phyloP scores from a whole-genome alignment of 2,329 filamentous ascomycete genomes.

The Fragosphaeria purpurea region DNA sequence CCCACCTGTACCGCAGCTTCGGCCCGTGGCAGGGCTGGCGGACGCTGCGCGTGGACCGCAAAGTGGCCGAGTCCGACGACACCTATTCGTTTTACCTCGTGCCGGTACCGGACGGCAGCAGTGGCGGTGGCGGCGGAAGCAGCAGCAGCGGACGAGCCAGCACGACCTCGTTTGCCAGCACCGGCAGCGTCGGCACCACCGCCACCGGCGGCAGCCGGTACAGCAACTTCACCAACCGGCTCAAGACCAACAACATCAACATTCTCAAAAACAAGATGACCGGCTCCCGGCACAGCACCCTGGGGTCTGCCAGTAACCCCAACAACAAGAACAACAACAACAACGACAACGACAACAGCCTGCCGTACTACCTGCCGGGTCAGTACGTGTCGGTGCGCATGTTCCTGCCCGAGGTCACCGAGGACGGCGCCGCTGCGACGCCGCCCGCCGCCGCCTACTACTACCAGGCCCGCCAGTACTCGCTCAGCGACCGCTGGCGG shows the following conservation, averaged over 20 bases:
- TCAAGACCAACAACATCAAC: constrained; percentile 6
- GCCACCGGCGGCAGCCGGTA: constrained; percentile 4
- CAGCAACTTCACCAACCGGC: constrained; percentile 3
- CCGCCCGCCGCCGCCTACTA: constrained; percentile 26
- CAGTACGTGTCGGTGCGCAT: constrained; percentile 61
- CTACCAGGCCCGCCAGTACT: constrained; percentile 62
- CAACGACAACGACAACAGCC: constrained; percentile 37
- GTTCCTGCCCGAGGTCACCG: constrained; percentile 32
- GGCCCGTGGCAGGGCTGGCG: constrained; percentile 58
- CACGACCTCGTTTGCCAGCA: neutral
- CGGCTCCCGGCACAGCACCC: neutral
- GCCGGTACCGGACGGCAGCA: constrained; percentile 28
- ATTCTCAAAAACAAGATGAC: neutral
- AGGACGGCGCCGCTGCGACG: neutral
- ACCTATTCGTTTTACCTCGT: constrained; percentile 62
- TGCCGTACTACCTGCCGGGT: constrained; percentile 57
- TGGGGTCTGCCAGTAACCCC: no score
- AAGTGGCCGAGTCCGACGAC: constrained; percentile 55
- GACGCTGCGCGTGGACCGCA: constrained; percentile 54
- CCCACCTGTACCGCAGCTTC: constrained; percentile 50
- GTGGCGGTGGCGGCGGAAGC: neutral
- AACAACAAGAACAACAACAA: constrained; percentile 15
- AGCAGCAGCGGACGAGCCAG: neutral
- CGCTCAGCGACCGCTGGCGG: constrained; percentile 54
- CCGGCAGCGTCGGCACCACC: neutral